Evolutionary conservation across 257 asterid species (phyloP), one percentile per base, ranked within the genome.

Genomic region (Scutellaria baicalensis): DNA sequence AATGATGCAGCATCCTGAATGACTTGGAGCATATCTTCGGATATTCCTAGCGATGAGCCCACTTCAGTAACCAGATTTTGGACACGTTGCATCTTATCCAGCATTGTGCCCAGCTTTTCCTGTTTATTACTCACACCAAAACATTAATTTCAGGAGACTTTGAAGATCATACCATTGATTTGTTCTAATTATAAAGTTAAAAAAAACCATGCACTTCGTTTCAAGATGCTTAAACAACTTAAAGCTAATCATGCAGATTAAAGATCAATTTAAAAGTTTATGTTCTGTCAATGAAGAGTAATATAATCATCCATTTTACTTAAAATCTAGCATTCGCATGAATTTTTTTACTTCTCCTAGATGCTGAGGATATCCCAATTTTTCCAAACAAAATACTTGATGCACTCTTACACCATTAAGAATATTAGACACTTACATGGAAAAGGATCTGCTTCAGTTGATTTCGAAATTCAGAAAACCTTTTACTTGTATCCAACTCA

Each of bases 41-140:
- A 64, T 36, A 81, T 18, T 66, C 88, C 92, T 69, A 93, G 83
- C 58, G 71, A 80, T 70, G 16, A 75, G 48, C 94, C 95, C 45
- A 93, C 89, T 79, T 89, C 79, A 68, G 86, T 58, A 51, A 86
- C 97, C 71, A 86, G 75, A 73, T 64, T 79, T 68, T 83, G 82
- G 68, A 93, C 86, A 16, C 99, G 97, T 14, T 79, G 77, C 93
- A 88, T 86, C 79, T 93, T 93, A 87, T 93, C 97, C 81, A 93
- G 82, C 94, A 91, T 90, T 33, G 95, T 91, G 68, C 99, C 99
- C 68, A 93, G 83, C 78, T 87, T 93, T 84, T 91, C 97, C 99
- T 93, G 86, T 58, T 27, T 27, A 62, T 57, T 45, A 62, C 54
- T 66, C 38, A 20, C 68, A 51, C 72, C 70, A 71, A 77, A 21